Base-by-base conservation (phyloP, 2,329 filamentous ascomycete genomes). In the Trichoderma asperellum region DNA sequence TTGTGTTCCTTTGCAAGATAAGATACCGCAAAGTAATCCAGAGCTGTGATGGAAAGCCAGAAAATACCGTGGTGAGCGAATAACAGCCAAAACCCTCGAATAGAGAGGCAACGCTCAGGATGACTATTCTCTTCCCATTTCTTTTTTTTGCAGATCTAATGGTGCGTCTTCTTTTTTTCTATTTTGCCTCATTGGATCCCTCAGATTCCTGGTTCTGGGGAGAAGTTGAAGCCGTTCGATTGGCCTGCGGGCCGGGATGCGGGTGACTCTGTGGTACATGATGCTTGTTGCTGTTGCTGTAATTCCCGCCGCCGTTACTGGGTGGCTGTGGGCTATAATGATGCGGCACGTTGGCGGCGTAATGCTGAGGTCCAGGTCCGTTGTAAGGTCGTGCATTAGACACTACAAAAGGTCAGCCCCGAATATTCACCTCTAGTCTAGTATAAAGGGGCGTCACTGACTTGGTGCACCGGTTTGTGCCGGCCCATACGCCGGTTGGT, bases 401-500 rank as follows among this genome's bases (percentile, higher is more conserved):
- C 83, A 89, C 87, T 90, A 73, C 71, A 72, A 72, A 10, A 78
- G 79, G 80, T 83, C 80, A 84, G 79, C 75, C 74, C 71, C 66
- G 72, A 68, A 70, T 12, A 34, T 73, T 72, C 66, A 47, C 32
- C 60, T 68, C 68, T 49, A 56, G 58, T 68, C 65, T 56, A 57
- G 60, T 62, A 64, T 43, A 55, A 34, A 53, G 58, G 66, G 52
- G 59, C 43, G 62, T 75, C 73, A 90, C 91, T 87, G 89, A 92
- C 91, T 91, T 79, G 92, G 90, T 74, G 86, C 89, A 72, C 75
- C 79, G 58, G 88, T 87, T 73, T 92, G 91, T 73, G 91, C 91
- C 37, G 88, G 87, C 70, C 85, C 84, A 79, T 91, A 94, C 65
- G 89, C 88, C 47, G 91, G 91, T 77, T 93, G 92, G 75, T 89